Percentiles rank a stretch among this genome's conserved stretches.
Evolutionary conservation across 441 rosid species (phyloP).

Genomic region (Hura crepitans): DNA sequence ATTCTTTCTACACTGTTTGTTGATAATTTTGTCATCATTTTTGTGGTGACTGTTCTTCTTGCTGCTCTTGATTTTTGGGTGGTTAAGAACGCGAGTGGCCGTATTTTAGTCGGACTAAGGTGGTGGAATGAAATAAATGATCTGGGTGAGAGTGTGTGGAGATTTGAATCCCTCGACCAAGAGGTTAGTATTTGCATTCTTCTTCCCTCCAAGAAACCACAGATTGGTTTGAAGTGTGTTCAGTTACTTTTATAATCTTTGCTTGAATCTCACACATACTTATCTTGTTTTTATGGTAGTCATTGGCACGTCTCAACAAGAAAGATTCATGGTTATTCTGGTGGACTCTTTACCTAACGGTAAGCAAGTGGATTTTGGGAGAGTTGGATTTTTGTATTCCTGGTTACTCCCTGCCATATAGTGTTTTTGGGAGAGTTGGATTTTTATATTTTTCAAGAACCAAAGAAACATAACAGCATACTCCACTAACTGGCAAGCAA

Average conservation of each 20-base stretch:
- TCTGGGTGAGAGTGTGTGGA: constrained; percentile 97
- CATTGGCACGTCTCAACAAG: constrained; percentile 89
- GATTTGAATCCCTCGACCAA: constrained; percentile 94
- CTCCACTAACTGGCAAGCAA: background rate
- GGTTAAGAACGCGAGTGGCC: constrained; percentile 97
- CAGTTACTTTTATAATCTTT: constrained; percentile 9
- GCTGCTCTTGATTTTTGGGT: constrained; percentile 99
- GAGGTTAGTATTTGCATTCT: constrained; percentile 51
- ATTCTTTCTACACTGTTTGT: constrained; percentile 83
- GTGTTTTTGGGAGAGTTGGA: background rate
- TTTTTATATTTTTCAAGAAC: background rate
- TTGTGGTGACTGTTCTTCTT: constrained; percentile 96
- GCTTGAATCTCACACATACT: constrained; percentile 18
- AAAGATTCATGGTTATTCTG: constrained; percentile 98
- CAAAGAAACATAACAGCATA: background rate
- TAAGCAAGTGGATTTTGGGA: constrained; percentile 47
- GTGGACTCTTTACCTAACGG: constrained; percentile 97
- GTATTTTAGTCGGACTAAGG: constrained; percentile 94
- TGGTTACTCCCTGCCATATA: background rate
- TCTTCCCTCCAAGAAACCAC: background rate
- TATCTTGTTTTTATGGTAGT: constrained; percentile 39
- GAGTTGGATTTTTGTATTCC: constrained; percentile 1
- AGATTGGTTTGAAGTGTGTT: background rate
- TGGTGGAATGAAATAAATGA: constrained; percentile 99
- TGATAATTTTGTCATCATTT: constrained; percentile 82